Evolutionary conservation across 768 basidiomycete genomes (phyloP).

Genomic region (Astraeus odoratus): DNA sequence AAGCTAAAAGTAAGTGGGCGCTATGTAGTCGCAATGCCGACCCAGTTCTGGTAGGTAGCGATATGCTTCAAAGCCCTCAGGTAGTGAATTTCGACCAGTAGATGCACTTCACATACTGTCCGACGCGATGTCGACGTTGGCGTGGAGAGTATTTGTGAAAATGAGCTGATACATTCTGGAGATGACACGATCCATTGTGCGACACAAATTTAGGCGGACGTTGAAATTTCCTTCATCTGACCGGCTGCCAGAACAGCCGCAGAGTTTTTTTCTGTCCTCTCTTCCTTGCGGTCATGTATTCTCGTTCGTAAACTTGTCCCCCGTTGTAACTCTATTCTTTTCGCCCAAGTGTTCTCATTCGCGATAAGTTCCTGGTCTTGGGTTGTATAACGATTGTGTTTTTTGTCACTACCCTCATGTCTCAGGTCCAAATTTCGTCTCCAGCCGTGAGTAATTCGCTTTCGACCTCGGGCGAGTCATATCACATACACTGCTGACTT

Average conservation of each 20-base stretch:
- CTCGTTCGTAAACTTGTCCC: conserved; percentile 7
- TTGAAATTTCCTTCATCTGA: conserved; percentile 14
- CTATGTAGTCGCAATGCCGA: too few species aligned
- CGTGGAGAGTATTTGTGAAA: neutral
- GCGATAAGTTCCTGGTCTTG: too few species aligned
- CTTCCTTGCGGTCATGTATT: conserved; percentile 10
- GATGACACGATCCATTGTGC: conserved; percentile 1
- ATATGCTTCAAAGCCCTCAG: too few species aligned
- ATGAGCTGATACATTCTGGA: neutral
- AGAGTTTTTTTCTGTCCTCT: neutral
- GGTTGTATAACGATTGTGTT: neutral
- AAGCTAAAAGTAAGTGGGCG: too few species aligned
- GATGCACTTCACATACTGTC: too few species aligned
- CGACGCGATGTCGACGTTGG: too few species aligned
- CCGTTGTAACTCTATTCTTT: neutral
- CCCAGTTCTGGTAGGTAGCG: too few species aligned
- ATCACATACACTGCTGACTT: neutral
- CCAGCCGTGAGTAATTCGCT: conserved; percentile 6
- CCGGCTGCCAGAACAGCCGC: neutral
- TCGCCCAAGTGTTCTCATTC: neutral
- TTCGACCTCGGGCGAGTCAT: neutral
- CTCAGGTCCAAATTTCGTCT: conserved; percentile 5
- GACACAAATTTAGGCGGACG: conserved; percentile 22
- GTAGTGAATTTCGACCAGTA: too few species aligned
- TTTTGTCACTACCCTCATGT: conserved; percentile 4